Conservation (phyloP, 768 basidiomycete genomes). For the Lactifluus echinatus region DNA sequence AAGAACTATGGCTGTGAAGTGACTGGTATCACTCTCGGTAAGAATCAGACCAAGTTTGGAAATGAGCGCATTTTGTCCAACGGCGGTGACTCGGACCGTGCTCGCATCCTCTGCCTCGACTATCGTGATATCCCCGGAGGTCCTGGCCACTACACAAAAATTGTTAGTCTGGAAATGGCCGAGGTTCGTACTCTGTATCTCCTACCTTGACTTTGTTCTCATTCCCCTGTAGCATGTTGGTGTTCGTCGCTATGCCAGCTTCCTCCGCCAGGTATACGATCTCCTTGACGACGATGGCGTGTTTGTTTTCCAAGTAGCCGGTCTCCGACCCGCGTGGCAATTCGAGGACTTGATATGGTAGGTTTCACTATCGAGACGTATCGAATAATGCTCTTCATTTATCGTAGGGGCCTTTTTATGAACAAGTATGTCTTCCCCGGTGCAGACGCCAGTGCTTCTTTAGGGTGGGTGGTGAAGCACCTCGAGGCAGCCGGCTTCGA, state of each 20-base stretch:
- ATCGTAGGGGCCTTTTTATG: slow-evolving; percentile 83
- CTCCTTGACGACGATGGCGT: slow-evolving; percentile 90
- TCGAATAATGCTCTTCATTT: neutral
- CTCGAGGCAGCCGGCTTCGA: slow-evolving; percentile 92
- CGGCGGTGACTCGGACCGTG: slow-evolving; percentile 48
- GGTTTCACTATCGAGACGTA: slow-evolving; percentile 13
- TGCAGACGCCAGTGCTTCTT: slow-evolving; percentile 91
- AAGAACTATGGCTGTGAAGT: slow-evolving; percentile 97
- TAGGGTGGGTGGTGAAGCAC: slow-evolving; percentile 88
- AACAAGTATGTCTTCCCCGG: slow-evolving; percentile 99
- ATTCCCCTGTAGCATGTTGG: slow-evolving; percentile 71
- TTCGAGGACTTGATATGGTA: slow-evolving; percentile 96
- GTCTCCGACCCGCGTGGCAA: slow-evolving; percentile 93
- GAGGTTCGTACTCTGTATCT: slow-evolving; percentile 45
- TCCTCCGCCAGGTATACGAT: slow-evolving; percentile 88
- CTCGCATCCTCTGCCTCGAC: slow-evolving; percentile 88
- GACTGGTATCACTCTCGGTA: slow-evolving; percentile 88
- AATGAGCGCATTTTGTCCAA: slow-evolving; percentile 80
- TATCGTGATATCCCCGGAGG: slow-evolving; percentile 83
- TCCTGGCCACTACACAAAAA: slow-evolving; percentile 78
- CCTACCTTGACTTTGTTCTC: neutral
- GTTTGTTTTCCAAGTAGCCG: slow-evolving; percentile 96
- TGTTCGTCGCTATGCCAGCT: slow-evolving; percentile 81
- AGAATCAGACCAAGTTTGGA: slow-evolving; percentile 89
- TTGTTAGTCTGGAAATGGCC: slow-evolving; percentile 96